Conservation (phyloP, 2,329 filamentous ascomycete species). For the Truncatella angustata region DNA sequence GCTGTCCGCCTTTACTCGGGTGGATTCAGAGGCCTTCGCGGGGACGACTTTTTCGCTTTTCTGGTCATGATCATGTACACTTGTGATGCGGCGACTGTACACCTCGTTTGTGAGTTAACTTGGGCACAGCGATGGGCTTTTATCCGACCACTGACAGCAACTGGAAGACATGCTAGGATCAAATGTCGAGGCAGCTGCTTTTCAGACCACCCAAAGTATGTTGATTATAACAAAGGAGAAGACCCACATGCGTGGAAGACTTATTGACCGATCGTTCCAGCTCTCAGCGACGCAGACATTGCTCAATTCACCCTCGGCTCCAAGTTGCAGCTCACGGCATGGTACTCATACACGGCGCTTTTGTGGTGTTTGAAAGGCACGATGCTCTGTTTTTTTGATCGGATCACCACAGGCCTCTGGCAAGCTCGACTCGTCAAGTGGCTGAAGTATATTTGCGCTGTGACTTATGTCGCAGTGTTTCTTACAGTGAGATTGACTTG, state of each 20-base stretch:
- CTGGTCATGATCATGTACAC: conserved; percentile 6
- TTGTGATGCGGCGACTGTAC: conserved; percentile 27
- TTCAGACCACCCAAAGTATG: conserved; percentile 1
- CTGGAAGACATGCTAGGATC: conserved; percentile 22
- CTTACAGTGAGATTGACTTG: conserved; percentile 5
- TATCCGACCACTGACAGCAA: background rate
- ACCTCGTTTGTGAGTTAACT: conserved; percentile 27
- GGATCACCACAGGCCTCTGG: conserved; percentile 22
- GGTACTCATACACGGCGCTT: conserved; percentile 37
- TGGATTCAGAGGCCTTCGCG: conserved; percentile 32
- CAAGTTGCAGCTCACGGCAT: conserved; percentile 35
- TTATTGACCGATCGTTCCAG: conserved; percentile 1
- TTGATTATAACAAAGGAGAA: background rate
- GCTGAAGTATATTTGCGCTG: conserved; percentile 1
- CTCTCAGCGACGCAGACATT: conserved; percentile 26
- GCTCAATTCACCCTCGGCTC: conserved; percentile 29
- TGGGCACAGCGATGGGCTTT: background rate
- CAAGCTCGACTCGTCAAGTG: conserved; percentile 6
- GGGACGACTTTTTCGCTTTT: conserved; percentile 32
- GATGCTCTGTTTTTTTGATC: conserved; percentile 27
- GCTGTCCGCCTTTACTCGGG: conserved; percentile 35
- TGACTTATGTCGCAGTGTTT: conserved; percentile 9
- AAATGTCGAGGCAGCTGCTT: conserved; percentile 22
- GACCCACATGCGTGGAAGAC: background rate
- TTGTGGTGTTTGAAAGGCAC: conserved; percentile 33